Evolutionary conservation across 176 grass and related monocot species (phyloP).

Genomic region (Cocos nucifera): DNA sequence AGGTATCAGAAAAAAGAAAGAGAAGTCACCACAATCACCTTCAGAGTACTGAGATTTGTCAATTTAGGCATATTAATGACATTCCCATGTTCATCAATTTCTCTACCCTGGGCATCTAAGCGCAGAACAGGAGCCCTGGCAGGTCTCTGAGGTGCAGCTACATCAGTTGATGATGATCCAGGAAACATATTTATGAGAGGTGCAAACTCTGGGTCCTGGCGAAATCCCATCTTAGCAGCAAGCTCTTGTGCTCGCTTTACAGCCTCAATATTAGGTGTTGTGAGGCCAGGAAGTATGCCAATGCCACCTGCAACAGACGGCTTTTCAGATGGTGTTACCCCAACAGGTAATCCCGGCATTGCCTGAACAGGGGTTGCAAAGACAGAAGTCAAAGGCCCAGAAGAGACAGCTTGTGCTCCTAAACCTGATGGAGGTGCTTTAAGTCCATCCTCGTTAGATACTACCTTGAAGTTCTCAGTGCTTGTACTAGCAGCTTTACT

Average conservation of each 20-base stretch:
- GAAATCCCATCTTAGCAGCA: conserved; percentile 92
- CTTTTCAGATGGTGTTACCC: conserved; percentile 19
- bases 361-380: conserved; percentile 23
- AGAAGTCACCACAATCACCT: conserved; percentile 33
- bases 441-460: conserved; percentile 41
- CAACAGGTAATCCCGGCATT: conserved; percentile 9
- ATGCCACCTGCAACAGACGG: conserved; percentile 7
- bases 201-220: conserved; percentile 79
- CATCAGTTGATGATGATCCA: conserved; percentile 50
- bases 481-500: conserved; percentile 43
- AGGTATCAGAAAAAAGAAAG: not conserved
- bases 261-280: conserved; percentile 74
- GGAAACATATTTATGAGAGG: conserved; percentile 87
- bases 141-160: conserved; percentile 62
- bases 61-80: conserved; percentile 65
- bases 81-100: conserved; percentile 92
- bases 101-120: conserved; percentile 90
- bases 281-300: conserved; percentile 48
- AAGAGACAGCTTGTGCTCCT: conserved; percentile 17
- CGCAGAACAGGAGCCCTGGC: conserved; percentile 69
- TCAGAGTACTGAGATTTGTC: conserved; percentile 77
- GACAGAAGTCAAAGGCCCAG: conserved; percentile 13
- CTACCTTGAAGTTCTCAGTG: conserved; percentile 28
- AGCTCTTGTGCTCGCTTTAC: conserved; percentile 85
- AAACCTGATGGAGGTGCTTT: conserved; percentile 20